Conservation (phyloP, 2,329 filamentous ascomycete species). For the Pseudocercospora pini-densiflorae region DNA sequence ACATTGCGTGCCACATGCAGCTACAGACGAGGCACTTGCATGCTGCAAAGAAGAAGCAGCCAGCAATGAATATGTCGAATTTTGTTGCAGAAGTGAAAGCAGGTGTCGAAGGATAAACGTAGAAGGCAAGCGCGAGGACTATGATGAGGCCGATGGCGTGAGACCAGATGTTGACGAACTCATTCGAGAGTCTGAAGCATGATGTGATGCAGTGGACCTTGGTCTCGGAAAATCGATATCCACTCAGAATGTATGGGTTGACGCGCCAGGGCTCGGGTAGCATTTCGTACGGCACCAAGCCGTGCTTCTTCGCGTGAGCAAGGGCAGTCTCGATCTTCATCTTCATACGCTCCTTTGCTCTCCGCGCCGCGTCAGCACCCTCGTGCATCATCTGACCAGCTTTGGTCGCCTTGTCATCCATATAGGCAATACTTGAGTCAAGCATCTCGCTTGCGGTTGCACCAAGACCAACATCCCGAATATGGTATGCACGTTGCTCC, state of each 20-base stretch:
- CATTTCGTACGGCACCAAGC: slow-evolving; percentile 86
- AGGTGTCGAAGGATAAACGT: slow-evolving; percentile 87
- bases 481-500: slow-evolving; percentile 78
- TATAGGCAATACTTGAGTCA: slow-evolving; percentile 76
- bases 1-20: slow-evolving; percentile 99
- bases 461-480: slow-evolving; percentile 76
- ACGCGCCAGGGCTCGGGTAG: slow-evolving; percentile 90
- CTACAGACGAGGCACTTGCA: slow-evolving; percentile 95
- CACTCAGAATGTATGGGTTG: slow-evolving; percentile 88
- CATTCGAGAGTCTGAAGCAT: slow-evolving; percentile 79
- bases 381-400: slow-evolving; percentile 79
- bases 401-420: slow-evolving; percentile 77
- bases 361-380: slow-evolving; percentile 78
- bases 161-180: slow-evolving; percentile 97
- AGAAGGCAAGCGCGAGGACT: slow-evolving; percentile 87
- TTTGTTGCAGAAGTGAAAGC: slow-evolving; percentile 89
- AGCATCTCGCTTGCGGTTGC: slow-evolving; percentile 74
- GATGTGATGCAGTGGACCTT: slow-evolving; percentile 88
- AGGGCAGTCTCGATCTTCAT: slow-evolving; percentile 79
- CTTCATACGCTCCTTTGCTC: slow-evolving; percentile 68
- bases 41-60: slow-evolving; percentile 93
- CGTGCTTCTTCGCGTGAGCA: slow-evolving; percentile 77
- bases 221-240: slow-evolving; percentile 92
- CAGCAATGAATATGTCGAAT: slow-evolving; percentile 86
- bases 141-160: slow-evolving; percentile 88